A percentile compares a stretch with the other conserved stretches of the same genome.
Evolutionary conservation across 1,284 basidiomycete genomes (phyloP).

Genomic region (Athelia psychrophila): DNA sequence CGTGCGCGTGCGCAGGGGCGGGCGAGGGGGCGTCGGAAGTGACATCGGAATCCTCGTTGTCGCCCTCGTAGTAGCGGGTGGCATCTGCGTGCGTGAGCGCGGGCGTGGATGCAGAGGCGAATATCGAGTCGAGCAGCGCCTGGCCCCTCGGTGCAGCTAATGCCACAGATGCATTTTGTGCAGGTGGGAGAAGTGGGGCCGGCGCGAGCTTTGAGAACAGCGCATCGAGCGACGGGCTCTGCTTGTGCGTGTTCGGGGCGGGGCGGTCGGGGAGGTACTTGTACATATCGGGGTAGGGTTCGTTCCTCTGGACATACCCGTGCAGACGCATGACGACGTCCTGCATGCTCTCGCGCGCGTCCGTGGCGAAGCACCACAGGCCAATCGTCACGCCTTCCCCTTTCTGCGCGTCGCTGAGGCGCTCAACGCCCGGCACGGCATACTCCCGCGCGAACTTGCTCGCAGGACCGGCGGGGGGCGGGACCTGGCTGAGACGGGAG

Average conservation of each 20-base stretch:
- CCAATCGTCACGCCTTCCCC: slow-evolving; percentile 64
- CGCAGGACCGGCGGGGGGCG: slow-evolving; percentile 28
- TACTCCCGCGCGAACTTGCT: slow-evolving; percentile 49
- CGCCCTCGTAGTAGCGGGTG: slow-evolving; percentile 52
- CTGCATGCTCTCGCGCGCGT: slow-evolving; percentile 67
- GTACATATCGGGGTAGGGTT: slow-evolving; percentile 67
- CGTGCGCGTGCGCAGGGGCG: too few species aligned
- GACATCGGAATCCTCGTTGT: slow-evolving; percentile 55
- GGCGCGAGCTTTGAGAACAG: not conserved
- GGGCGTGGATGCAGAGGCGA: slow-evolving; percentile 41
- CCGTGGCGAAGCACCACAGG: slow-evolving; percentile 77
- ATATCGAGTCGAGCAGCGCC: slow-evolving; percentile 48
- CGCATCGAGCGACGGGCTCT: not conserved
- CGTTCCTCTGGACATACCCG: slow-evolving; percentile 57
- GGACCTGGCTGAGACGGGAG: slow-evolving; percentile 38
- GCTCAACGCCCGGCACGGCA: slow-evolving; percentile 36
- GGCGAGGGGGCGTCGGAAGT: too few species aligned
- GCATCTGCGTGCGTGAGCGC: slow-evolving; percentile 6
- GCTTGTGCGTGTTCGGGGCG: slow-evolving; percentile 39
- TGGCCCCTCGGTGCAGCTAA: slow-evolving; percentile 28
- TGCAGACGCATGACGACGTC: slow-evolving; percentile 67
- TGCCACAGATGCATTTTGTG: too few species aligned
- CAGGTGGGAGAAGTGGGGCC: not conserved
- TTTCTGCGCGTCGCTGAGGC: slow-evolving; percentile 43
- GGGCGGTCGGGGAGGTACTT: slow-evolving; percentile 63